phyloP scores from a whole-genome alignment of 306 rosid genomes.

The Trifolium pratense region DNA sequence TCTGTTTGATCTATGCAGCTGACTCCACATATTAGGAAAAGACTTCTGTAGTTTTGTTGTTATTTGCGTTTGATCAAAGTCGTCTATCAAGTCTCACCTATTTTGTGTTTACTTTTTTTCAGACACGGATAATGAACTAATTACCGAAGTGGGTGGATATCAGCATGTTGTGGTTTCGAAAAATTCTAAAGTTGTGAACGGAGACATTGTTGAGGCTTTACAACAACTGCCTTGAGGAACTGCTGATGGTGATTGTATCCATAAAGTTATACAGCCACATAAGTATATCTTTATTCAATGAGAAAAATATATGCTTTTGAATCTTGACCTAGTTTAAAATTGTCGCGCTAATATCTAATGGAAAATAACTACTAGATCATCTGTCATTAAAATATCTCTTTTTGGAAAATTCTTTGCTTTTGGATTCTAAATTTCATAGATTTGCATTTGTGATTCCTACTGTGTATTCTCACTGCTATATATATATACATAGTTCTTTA shows the following conservation, averaged over 20 bases:
- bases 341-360: constrained; percentile 1
- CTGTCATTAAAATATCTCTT: neutral
- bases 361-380: neutral
- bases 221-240: constrained; percentile 83
- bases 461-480: constrained; percentile 13
- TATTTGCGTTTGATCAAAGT: constrained; percentile 14
- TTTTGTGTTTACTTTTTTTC: constrained; percentile 36
- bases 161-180: constrained; percentile 74
- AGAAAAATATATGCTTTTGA: neutral
- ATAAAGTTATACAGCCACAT: neutral
- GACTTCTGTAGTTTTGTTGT: neutral
- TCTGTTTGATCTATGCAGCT: neutral
- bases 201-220: constrained; percentile 67
- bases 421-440: neutral
- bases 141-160: constrained; percentile 89
- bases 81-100: constrained; percentile 33
- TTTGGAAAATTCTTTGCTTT: constrained; percentile 18
- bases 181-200: constrained; percentile 80
- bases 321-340: constrained; percentile 8
- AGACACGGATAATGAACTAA: constrained; percentile 84
- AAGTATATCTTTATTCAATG: neutral
- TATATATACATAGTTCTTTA: neutral
- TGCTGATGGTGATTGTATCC: constrained; percentile 88
- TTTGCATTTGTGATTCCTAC: constrained; percentile 3
- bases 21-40: neutral